Evolutionary conservation across 495 filamentous ascomycete species (phyloP).

Genomic region (Penicillium salamii): DNA sequence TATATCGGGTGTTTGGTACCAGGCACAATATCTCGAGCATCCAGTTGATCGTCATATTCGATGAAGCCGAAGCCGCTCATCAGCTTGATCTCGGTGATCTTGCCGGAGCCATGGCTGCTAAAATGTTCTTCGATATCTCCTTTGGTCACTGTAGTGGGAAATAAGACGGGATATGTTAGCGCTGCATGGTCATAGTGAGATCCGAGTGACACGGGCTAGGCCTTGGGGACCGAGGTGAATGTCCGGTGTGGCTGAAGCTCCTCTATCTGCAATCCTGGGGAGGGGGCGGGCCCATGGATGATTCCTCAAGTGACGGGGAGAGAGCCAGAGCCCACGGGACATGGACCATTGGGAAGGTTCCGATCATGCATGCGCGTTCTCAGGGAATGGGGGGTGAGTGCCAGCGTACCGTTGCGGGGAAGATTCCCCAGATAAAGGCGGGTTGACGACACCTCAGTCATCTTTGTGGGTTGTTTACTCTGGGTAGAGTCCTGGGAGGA

Average conservation of each 20-base stretch:
- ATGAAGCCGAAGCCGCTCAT: slow-evolving; percentile 99
- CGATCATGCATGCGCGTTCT: slow-evolving; percentile 14
- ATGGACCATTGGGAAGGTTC: slow-evolving; percentile 6
- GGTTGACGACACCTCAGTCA: slow-evolving; percentile 79
- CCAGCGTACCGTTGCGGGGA: slow-evolving; percentile 86
- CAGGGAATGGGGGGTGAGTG: slow-evolving; percentile 26
- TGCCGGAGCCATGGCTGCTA: slow-evolving; percentile 88
- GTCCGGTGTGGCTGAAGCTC: slow-evolving; percentile 5
- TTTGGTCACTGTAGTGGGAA: slow-evolving; percentile 73
- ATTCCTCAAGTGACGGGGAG: not conserved
- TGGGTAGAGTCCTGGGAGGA: slow-evolving; percentile 2
- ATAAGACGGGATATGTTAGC: slow-evolving; percentile 15
- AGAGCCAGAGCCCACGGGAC: slow-evolving; percentile 1
- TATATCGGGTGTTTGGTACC: slow-evolving; percentile 54
- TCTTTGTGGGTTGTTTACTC: slow-evolving; percentile 22
- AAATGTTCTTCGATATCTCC: slow-evolving; percentile 96
- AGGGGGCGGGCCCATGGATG: slow-evolving; percentile 6
- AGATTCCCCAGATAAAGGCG: slow-evolving; percentile 97
- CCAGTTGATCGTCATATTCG: slow-evolving; percentile 96
- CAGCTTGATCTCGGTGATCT: slow-evolving; percentile 97
- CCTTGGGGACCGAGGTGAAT: not conserved
- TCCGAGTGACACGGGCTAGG: slow-evolving; percentile 11
- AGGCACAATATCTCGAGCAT: slow-evolving; percentile 95
- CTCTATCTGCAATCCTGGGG: not conserved
- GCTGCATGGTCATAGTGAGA: not conserved